These are phyloP conservation scores for Magnaporthales sp. DNA, from an alignment of 2,329 filamentous ascomycete species.

Conservation along the genomic window DNA sequence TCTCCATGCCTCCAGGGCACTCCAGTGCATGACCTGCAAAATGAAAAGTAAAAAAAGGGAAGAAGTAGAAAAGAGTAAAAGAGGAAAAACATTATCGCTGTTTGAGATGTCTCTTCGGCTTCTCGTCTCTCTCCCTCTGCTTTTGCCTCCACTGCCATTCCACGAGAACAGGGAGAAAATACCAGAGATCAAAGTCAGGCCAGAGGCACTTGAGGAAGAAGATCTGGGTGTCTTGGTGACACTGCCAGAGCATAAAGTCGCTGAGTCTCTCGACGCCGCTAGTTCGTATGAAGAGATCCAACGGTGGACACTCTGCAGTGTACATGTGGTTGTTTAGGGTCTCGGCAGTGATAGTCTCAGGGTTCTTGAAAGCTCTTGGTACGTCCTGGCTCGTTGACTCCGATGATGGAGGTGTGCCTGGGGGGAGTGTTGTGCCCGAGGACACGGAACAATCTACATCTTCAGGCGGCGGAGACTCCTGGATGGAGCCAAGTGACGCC, in stretches of 20 bases:
- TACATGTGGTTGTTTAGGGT: constrained; percentile 83
- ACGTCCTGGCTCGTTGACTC: constrained; percentile 36
- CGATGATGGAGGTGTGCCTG: not conserved
- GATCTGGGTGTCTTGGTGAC: constrained; percentile 84
- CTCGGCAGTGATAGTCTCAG: constrained; percentile 77
- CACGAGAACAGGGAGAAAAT: constrained; percentile 84
- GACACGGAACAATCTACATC: constrained; percentile 47
- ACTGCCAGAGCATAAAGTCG: constrained; percentile 99
- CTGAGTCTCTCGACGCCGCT: constrained; percentile 88
- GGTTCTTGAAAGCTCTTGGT: constrained; percentile 50
- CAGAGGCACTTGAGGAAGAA: constrained; percentile 88
- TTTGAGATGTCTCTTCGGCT: constrained; percentile 26
- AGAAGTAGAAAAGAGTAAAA: not conserved
- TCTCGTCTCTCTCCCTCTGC: constrained; percentile 43
- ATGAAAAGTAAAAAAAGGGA: not conserved
- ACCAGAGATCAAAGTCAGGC: constrained; percentile 93
- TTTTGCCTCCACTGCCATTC: constrained; percentile 74
- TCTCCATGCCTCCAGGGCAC: not conserved
- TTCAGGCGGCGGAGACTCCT: constrained; percentile 38
- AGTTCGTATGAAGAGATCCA: constrained; percentile 86
- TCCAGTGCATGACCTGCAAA: not conserved
- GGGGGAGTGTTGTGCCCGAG: constrained; percentile 46
- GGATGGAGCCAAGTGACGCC: constrained; percentile 35
- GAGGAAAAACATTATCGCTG: constrained; percentile 12
- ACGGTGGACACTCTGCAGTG: constrained; percentile 73